Evolutionary conservation across 2,329 filamentous ascomycete genomes (phyloP), one percentile per base, ranked within the genome.

Genomic region (Coniochaeta prunicola): DNA sequence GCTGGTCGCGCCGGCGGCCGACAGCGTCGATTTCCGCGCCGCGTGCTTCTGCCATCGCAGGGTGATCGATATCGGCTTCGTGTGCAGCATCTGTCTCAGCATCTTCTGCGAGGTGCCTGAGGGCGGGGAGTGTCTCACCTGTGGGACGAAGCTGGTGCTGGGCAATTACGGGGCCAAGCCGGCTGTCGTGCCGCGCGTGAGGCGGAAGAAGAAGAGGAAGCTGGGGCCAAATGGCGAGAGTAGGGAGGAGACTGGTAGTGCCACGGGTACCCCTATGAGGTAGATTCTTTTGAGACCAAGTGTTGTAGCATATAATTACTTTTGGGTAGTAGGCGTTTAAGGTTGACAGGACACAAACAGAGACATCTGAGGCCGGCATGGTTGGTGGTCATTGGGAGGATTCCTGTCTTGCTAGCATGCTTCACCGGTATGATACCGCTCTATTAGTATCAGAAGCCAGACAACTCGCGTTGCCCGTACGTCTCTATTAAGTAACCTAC

Each of bases 41-140:
- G 94, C 94, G 3, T 99, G 94, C 71, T 99, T 99, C 76, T 99
- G 94, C 71, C 94, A 99, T 74, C 83, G 93, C 56, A 85, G 85
- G 36, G 91, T 97, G 21, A 88, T 99, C 48, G 91, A 97, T 73
- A 85, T 92, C 1, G 94, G 92, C 9, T 99, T 91, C 70, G 93
- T 99, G 38, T 99, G 94, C 77, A 96, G 91, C 61, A 92, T 99
- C 65, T 99, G 94, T 70, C 78, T 99, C 50, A 96, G 91, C 72
- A 99, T 96, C 67, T 96, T 96, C 71, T 96, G 92, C 75, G 79
- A 84, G 66, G 72, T 81, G 1, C 83, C 82, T 1, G 72, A 73
- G 3, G 82, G 84, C 57, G 85, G 84, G 2, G 83, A 87, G 63
- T 96, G 92, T 71, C 76, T 94, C 63, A 96, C 91, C 0, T 96